These are phyloP conservation scores for Candida lessepsii DNA, from an alignment of 805 yeast genomes.

Conservation along the genomic window DNA sequence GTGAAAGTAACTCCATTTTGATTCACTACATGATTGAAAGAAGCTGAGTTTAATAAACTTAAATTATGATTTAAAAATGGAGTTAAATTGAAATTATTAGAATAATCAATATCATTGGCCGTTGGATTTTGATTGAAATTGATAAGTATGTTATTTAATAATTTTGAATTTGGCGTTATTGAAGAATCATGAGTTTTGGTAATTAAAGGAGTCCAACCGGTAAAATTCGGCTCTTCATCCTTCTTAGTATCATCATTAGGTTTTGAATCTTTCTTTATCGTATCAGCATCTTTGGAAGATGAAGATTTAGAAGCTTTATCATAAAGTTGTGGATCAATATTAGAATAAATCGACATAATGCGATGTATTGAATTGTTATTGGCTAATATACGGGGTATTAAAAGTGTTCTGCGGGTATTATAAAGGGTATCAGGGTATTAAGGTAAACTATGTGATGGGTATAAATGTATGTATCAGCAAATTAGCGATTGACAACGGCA, in stretches of 20 bases:
- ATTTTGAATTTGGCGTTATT: constrained; percentile 37
- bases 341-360: constrained; percentile 6
- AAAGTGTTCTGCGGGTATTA: neutral
- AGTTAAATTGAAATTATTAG: constrained; percentile 38
- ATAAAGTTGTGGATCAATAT: constrained; percentile 37
- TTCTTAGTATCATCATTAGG: constrained; percentile 2
- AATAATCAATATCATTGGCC: constrained; percentile 23
- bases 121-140: constrained; percentile 18
- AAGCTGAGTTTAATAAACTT: constrained; percentile 15
- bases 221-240: constrained; percentile 14
- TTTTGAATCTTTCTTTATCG: neutral
- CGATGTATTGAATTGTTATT: no score
- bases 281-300: neutral
- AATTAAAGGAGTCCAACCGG: constrained; percentile 46
- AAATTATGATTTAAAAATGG: constrained; percentile 40
- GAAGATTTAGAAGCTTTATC: constrained; percentile 9
- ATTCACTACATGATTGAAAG: constrained; percentile 9
- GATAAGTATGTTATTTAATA: constrained; percentile 18
- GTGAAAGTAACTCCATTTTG: constrained; percentile 21
- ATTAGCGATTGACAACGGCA: neutral
- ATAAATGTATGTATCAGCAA: no score
- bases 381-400: no score
- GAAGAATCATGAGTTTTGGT: constrained; percentile 39
- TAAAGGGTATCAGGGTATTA: neutral
- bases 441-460: no score